Base-by-base conservation (phyloP, 108 stramenopile species). In the Seminavis robusta region DNA sequence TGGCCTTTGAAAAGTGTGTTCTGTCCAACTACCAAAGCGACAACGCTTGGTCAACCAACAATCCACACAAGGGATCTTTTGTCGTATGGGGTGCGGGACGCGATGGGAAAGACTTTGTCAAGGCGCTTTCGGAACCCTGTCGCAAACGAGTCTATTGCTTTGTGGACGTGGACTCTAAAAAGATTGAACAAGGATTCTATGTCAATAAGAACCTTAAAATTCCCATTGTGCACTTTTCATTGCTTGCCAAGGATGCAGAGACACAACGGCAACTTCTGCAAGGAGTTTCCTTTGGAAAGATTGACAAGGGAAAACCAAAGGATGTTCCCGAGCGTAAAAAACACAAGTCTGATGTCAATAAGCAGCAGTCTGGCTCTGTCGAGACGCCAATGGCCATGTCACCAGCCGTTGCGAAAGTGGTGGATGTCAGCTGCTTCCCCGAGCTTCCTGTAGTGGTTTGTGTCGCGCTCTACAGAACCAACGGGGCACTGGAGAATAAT, bases 101-200 rank as follows among this genome's bases (percentile, higher is more conserved):
- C 32, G 94, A 95, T 70, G 94, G 90, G 24, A 93, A 92, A 40
- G 90, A 93, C 24, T 90, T 95, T 63, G 43, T 82, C 46, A 95
- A 95, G 69, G 63, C 77, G 5, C 49, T 94, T 23, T 53, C 57
- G 32, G 49, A 61, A 33, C 65, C 80, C 15, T 63, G 76, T 19
- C 80, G 73, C n/a, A 33, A 49, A 29, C 42, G 67, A 26, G 78
- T 94, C 9, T 61, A 77, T 17, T 86, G 86, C 38, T 79, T 94
- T 56, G 93, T 83, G 21, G 93, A 94, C 57, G 84, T 94, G 7
- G 93, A 90, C 53, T 45, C 63, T 19, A 88, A 85, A 69, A 94
- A 94, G 63, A 80, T 94, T 37, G 39, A 51, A 15, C 77, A 76
- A 10, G 57, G 59, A 33, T 84, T 76, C 45, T 83, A 84, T 33